A percentile compares a stretch with the other conserved stretches of the same genome.
Conservation (phyloP, 495 filamentous ascomycete species). For the Aspergillus affinis region DNA sequence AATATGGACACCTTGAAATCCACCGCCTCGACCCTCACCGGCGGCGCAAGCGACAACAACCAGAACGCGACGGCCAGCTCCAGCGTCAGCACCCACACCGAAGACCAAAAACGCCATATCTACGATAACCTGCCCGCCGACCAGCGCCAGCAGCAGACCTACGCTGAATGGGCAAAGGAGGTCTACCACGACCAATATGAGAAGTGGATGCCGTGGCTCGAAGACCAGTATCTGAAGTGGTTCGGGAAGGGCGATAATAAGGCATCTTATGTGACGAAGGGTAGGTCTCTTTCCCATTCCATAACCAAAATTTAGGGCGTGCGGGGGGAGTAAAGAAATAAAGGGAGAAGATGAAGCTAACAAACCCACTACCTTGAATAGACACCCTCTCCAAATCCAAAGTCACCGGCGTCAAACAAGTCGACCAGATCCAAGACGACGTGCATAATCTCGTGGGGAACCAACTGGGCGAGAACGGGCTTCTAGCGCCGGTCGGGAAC, state of each 20-base stretch:
- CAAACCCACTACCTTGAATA: constrained; percentile 23
- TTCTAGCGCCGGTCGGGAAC: constrained; percentile 61
- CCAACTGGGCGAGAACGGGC: constrained; percentile 63
- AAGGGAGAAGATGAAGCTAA: background rate
- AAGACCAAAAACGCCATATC: constrained; percentile 21
- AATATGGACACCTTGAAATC: background rate
- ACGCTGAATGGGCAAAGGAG: constrained; percentile 54
- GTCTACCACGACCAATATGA: constrained; percentile 67
- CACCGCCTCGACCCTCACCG: too few species aligned
- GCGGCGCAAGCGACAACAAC: background rate
- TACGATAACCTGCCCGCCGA: constrained; percentile 17
- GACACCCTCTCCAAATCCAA: constrained; percentile 65
- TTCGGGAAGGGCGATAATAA: constrained; percentile 72
- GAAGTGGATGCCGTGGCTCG: constrained; percentile 73
- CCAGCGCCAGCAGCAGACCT: constrained; percentile 31
- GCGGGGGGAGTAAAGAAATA: too few species aligned
- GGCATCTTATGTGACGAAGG: constrained; percentile 61
- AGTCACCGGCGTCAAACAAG: constrained; percentile 59
- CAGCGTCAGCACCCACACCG: constrained; percentile 9
- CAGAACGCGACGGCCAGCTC: background rate
- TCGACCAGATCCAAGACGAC: constrained; percentile 63
- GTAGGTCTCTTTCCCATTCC: constrained; percentile 28
- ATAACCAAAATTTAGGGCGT: too few species aligned
- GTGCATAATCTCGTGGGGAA: constrained; percentile 56
- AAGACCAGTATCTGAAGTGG: constrained; percentile 67